A percentile compares a stretch with the other conserved stretches of the same genome.
Evolutionary conservation across 1,284 basidiomycete species (phyloP).

Genomic region (Fistulina hepatica): DNA sequence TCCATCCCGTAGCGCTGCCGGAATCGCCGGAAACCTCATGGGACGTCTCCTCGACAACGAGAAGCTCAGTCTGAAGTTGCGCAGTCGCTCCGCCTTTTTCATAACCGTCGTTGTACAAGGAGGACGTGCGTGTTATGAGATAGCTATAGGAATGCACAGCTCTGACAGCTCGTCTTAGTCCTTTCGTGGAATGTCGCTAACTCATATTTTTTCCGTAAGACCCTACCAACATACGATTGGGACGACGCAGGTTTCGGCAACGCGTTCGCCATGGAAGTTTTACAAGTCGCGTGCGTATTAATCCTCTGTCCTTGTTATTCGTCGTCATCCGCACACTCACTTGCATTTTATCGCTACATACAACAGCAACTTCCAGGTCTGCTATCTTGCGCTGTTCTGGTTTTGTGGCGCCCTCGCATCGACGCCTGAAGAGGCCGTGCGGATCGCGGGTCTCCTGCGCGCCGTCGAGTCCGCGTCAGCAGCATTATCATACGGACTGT

Average conservation of each 20-base stretch:
- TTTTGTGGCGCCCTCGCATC: constrained; percentile 8
- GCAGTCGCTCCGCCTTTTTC: constrained; percentile 9
- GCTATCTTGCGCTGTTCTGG: constrained; percentile 8
- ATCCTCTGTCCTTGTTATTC: constrained; percentile 4
- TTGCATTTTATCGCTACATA: too few species aligned
- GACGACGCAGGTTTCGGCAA: constrained; percentile 9
- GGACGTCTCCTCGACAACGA: constrained; percentile 9
- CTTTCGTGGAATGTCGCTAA: constrained; percentile 4
- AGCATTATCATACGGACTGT: constrained; percentile 7
- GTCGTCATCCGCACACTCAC: constrained; percentile 1
- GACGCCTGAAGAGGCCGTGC: constrained; percentile 9
- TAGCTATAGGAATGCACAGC: too few species aligned
- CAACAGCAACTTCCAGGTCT: constrained; percentile 2
- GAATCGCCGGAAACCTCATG: constrained; percentile 10
- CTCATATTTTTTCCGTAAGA: constrained; percentile 5
- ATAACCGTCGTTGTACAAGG: constrained; percentile 9
- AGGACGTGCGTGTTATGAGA: constrained; percentile 1
- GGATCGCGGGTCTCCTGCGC: constrained; percentile 11
- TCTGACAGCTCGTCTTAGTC: too few species aligned
- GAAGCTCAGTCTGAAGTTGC: constrained; percentile 5
- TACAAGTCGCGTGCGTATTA: constrained; percentile 5
- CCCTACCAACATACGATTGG: constrained; percentile 12
- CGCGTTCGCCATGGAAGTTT: constrained; percentile 9
- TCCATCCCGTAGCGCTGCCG: too few species aligned
- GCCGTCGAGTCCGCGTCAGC: constrained; percentile 12